A percentile compares a stretch with the other conserved stretches of the same genome.
These are phyloP conservation scores for Fusarium napiforme DNA, from an alignment of 2,329 filamentous ascomycete genomes.

Conservation along the genomic window DNA sequence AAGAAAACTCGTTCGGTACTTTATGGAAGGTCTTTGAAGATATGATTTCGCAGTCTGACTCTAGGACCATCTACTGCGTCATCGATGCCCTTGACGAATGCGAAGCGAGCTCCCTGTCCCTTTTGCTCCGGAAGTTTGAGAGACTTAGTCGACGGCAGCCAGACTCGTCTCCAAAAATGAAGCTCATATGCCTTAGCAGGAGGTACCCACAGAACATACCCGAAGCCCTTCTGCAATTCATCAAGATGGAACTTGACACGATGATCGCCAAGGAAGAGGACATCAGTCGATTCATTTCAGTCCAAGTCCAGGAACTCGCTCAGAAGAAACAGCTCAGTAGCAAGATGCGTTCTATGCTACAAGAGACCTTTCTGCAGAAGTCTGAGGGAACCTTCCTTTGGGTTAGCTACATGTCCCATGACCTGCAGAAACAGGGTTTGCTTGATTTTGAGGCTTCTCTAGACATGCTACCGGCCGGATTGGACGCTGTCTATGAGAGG, in stretches of 20 bases:
- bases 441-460: too few species aligned
- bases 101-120: background rate
- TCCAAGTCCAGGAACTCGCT: background rate
- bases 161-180: background rate
- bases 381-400: background rate
- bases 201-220: background rate
- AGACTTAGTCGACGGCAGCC: background rate
- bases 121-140: background rate
- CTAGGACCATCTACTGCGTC: background rate
- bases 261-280: background rate
- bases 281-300: background rate
- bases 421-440: too few species aligned
- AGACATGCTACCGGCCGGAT: too few species aligned
- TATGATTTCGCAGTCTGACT: accelerated
- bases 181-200: background rate
- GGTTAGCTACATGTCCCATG: too few species aligned
- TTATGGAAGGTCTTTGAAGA: constrained; percentile 1
- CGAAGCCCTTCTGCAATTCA: background rate
- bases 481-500: too few species aligned
- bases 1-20: background rate
- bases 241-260: background rate
- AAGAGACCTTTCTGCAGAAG: background rate
- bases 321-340: background rate
- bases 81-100: constrained; percentile 22
- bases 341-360: background rate